phyloP scores from a whole-genome alignment of 2,329 filamentous ascomycete genomes.

The Cercospora nicotianae region DNA sequence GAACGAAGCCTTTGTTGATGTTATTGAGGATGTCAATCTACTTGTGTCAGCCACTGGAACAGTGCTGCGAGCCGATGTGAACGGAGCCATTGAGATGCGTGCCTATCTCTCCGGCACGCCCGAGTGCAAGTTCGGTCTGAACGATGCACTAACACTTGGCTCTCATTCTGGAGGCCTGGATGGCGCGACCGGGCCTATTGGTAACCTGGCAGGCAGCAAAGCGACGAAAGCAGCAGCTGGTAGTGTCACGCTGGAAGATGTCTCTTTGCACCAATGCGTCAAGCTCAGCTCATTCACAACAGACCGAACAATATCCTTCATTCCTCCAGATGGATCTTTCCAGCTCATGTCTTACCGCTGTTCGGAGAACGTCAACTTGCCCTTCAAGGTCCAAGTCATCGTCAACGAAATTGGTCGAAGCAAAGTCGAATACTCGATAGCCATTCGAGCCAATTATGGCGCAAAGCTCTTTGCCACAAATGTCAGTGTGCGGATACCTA shows the following conservation, averaged over 20 bases:
- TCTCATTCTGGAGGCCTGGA: slow-evolving; percentile 40
- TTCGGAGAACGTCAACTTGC: slow-evolving; percentile 96
- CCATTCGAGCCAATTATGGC: slow-evolving; percentile 94
- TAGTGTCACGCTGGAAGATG: slow-evolving; percentile 93
- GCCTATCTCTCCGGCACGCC: slow-evolving; percentile 95
- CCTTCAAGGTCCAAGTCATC: slow-evolving; percentile 98
- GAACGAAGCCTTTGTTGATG: slow-evolving; percentile 98
- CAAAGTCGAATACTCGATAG: slow-evolving; percentile 98
- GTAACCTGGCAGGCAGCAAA: slow-evolving; percentile 78
- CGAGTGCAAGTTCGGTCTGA: slow-evolving; percentile 98
- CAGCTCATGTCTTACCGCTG: slow-evolving; percentile 98
- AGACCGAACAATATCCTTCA: slow-evolving; percentile 94
- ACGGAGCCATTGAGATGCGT: slow-evolving; percentile 97
- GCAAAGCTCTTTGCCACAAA: slow-evolving; percentile 96
- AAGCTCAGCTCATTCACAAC: slow-evolving; percentile 96
- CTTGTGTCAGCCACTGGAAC: slow-evolving; percentile 98
- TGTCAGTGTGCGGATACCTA: slow-evolving; percentile 89
- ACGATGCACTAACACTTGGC: slow-evolving; percentile 91
- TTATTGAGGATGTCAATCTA: slow-evolving; percentile 98
- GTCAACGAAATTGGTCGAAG: slow-evolving; percentile 96
- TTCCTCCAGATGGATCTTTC: slow-evolving; percentile 96
- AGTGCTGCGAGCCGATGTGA: slow-evolving; percentile 92
- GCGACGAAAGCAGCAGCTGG: slow-evolving; percentile 94
- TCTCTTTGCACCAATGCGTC: slow-evolving; percentile 98
- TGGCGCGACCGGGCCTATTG: slow-evolving; percentile 64